Percentiles rank a stretch among this genome's conserved stretches.
Conservation (phyloP, 1,139 yeast species). For the Ogataea hybrid region DNA sequence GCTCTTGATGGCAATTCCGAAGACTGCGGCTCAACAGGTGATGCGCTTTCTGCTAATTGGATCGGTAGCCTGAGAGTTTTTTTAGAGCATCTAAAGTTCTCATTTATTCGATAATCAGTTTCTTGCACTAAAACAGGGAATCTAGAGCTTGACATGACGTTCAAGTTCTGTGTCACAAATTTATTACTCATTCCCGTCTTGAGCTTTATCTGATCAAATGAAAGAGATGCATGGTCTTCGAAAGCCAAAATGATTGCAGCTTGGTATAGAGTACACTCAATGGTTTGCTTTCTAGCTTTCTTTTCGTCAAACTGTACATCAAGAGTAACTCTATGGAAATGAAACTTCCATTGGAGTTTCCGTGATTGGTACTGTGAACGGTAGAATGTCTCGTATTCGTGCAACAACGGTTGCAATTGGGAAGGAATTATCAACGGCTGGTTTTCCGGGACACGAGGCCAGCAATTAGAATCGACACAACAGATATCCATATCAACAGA, state of each 20-base stretch:
- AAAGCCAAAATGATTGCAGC: slow-evolving; percentile 23
- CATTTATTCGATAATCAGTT: slow-evolving; percentile 12
- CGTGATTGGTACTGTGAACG: slow-evolving; percentile 5
- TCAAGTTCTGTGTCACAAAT: slow-evolving; percentile 16
- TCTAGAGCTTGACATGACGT: slow-evolving; percentile 11
- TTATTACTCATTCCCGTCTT: slow-evolving; percentile 20
- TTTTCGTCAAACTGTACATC: slow-evolving; percentile 18
- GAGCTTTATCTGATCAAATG: slow-evolving; percentile 8
- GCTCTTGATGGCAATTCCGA: slow-evolving; percentile 2
- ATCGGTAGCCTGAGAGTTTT: slow-evolving; percentile 12
- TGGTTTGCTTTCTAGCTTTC: slow-evolving; percentile 5
- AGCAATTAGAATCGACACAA: slow-evolving; percentile 17
- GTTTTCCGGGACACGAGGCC: slow-evolving; percentile 24
- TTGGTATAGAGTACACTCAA: slow-evolving; percentile 26
- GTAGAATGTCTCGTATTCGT: slow-evolving; percentile 13
- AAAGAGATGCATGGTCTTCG: slow-evolving; percentile 13
- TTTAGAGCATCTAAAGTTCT: slow-evolving; percentile 9
- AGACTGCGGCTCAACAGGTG: neutral
- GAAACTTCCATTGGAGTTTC: slow-evolving; percentile 20
- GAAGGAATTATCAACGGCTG: slow-evolving; percentile 16
- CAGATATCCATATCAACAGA: slow-evolving; percentile 11
- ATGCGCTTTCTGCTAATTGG: neutral
- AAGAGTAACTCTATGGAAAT: slow-evolving; percentile 21
- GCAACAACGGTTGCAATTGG: slow-evolving; percentile 6
- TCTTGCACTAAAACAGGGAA: slow-evolving; percentile 7